These are phyloP conservation scores for Microascus cirrosus DNA, from an alignment of 2,329 filamentous ascomycete species.

Conservation along the genomic window DNA sequence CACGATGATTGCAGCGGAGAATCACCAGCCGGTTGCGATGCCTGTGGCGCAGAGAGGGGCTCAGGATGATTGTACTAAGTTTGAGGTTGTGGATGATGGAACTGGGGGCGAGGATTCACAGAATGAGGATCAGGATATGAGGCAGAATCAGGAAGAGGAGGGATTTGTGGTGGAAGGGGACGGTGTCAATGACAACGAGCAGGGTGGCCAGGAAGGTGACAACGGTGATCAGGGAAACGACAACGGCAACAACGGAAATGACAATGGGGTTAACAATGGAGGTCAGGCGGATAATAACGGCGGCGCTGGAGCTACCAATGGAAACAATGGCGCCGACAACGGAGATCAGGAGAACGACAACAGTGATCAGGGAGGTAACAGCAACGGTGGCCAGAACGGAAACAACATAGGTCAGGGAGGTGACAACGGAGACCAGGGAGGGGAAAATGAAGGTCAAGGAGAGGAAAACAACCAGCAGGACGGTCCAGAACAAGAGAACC, in stretches of 20 bases:
- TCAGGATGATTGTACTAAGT: conserved; percentile 40
- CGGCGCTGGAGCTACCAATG: no score
- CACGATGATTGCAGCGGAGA: conserved; percentile 36
- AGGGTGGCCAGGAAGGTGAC: neutral
- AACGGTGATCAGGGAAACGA: neutral
- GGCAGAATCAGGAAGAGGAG: neutral
- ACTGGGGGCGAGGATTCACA: neutral
- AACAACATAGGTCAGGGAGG: no score
- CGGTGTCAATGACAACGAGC: conserved; percentile 1
- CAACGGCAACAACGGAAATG: no score
- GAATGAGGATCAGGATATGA: neutral
- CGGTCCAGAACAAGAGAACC: no score
- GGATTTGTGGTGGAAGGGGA: conserved; percentile 1
- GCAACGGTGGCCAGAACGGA: no score
- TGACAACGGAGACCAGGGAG: no score
- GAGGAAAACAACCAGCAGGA: no score
- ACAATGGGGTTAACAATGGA: neutral
- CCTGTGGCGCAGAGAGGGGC: conserved; percentile 41
- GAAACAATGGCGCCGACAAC: conserved; percentile 12
- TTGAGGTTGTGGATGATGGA: conserved; percentile 21
- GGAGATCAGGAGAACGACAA: no score
- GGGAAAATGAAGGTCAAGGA: no score
- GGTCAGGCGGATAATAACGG: conserved; percentile 8
- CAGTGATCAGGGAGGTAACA: no score
- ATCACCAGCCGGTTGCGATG: conserved; percentile 48